A percentile compares a stretch with the other conserved stretches of the same genome.
phyloP scores from a whole-genome alignment of 129 eudicot species.

The Chrysanthemum seticuspe region DNA sequence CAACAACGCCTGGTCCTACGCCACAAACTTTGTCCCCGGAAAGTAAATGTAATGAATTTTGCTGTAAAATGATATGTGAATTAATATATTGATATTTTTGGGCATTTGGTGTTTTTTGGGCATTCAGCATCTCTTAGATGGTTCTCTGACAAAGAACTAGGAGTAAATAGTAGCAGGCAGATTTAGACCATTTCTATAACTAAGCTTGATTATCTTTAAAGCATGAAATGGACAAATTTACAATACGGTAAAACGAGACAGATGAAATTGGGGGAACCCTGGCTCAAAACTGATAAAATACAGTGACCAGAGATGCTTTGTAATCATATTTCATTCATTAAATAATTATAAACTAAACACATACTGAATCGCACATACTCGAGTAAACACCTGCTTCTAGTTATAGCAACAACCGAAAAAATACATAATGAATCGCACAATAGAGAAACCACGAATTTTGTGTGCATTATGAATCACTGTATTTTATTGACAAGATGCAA shows the following conservation, averaged over 20 bases:
- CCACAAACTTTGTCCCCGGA: slow-evolving; percentile 73
- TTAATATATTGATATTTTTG: slow-evolving; percentile 30
- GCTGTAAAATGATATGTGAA: slow-evolving; percentile 37
- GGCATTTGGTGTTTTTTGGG: not conserved
- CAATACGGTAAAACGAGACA: no score
- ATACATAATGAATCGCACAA: not conserved
- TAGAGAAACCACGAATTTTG: not conserved
- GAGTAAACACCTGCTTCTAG: not conserved
- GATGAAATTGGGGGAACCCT: no score
- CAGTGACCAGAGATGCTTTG: no score
- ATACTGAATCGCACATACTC: no score
- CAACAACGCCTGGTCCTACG: slow-evolving; percentile 69
- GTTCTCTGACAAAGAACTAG: not conserved
- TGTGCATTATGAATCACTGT: slow-evolving; percentile 7
- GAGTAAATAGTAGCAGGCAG: not conserved
- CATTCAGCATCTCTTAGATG: not conserved
- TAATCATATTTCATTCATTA: not conserved
- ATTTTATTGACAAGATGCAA: not conserved
- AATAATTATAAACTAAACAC: not conserved
- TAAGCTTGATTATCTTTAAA: no score
- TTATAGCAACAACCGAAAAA: not conserved
- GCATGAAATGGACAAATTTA: not conserved
- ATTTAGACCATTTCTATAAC: no score
- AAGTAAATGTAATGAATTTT: slow-evolving; percentile 35
- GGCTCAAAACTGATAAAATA: no score